These are phyloP conservation scores for Puccinellia tenuiflora DNA, from an alignment of 176 grass and related monocot genomes.

Conservation along the genomic window DNA sequence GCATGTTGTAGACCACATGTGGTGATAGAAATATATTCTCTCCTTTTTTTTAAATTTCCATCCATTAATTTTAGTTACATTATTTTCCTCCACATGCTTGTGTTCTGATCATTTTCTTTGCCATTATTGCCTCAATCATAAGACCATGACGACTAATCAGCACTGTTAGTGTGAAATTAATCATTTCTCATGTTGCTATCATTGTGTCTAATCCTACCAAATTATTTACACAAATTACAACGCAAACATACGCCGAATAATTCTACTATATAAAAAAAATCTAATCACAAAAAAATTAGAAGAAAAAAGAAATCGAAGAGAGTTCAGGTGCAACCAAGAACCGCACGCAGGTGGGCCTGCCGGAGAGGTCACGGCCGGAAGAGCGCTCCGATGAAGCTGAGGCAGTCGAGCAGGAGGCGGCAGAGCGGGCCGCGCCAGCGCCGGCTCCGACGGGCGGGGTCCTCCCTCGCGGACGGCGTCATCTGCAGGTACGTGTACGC, in stretches of 20 bases:
- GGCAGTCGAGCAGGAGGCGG: conserved; percentile 34
- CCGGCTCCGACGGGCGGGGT: conserved; percentile 5
- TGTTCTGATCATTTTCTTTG: not conserved
- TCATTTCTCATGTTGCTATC: conserved; percentile 32
- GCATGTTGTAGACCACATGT: conserved; percentile 13
- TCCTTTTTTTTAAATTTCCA: not conserved
- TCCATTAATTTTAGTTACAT: not conserved
- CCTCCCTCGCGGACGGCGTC: conserved; percentile 43
- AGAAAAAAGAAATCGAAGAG: not conserved
- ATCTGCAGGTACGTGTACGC: conserved; percentile 77
- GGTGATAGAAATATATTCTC: conserved; percentile 26
- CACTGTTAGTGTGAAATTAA: conserved; percentile 21
- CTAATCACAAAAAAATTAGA: conserved; percentile 5
- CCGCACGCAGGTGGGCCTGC: not conserved
- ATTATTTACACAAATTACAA: conserved; percentile 40
- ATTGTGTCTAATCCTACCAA: conserved; percentile 34
- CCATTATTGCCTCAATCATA: conserved; percentile 42
- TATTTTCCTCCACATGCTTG: not conserved
- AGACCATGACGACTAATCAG: conserved; percentile 18
- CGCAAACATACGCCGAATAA: not conserved
- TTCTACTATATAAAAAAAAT: not conserved
- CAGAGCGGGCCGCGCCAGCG: conserved; percentile 25
- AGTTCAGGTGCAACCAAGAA: conserved; percentile 9
- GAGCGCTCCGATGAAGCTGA: conserved; percentile 39
- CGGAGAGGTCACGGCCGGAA: conserved; percentile 28